Percentiles rank a stretch among this genome's conserved stretches.
phyloP scores from a whole-genome alignment of 179 eudicot species.

The Silene noctiflora region DNA sequence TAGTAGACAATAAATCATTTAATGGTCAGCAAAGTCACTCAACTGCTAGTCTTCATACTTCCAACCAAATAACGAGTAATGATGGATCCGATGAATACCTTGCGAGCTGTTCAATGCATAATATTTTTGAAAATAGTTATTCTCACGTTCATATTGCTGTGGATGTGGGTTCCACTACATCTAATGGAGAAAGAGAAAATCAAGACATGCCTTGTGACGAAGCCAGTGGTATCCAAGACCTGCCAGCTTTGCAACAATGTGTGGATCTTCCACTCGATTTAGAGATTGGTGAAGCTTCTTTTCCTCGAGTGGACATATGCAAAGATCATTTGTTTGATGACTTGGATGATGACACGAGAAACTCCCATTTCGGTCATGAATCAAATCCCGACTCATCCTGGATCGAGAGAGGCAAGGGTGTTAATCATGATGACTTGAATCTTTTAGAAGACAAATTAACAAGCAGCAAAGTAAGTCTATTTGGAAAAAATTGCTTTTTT shows the following conservation, averaged over 20 bases:
- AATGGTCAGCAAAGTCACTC: slow-evolving; percentile 27
- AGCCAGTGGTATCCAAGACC: slow-evolving; percentile 21
- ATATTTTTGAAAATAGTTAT: slow-evolving; percentile 37
- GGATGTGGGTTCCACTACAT: slow-evolving; percentile 26
- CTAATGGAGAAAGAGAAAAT: slow-evolving; percentile 20
- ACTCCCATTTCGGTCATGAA: slow-evolving; percentile 23
- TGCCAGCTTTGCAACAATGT: slow-evolving; percentile 17
- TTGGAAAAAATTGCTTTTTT: slow-evolving; percentile 3
- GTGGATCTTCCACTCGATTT: slow-evolving; percentile 34
- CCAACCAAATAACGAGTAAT: slow-evolving; percentile 27
- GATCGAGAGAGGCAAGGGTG: slow-evolving; percentile 26
- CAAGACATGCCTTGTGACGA: slow-evolving; percentile 14
- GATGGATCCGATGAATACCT: slow-evolving; percentile 44
- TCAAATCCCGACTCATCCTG: slow-evolving; percentile 25
- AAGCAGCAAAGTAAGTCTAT: slow-evolving; percentile 46
- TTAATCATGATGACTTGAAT: slow-evolving; percentile 22
- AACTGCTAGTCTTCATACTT: slow-evolving; percentile 23
- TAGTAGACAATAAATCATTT: slow-evolving; percentile 28
- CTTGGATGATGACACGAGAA: slow-evolving; percentile 26
- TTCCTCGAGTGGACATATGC: slow-evolving; percentile 26
- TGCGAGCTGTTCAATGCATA: slow-evolving; percentile 31
- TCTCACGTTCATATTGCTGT: slow-evolving; percentile 23
- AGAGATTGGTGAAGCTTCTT: slow-evolving; percentile 31
- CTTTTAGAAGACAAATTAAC: slow-evolving; percentile 36
- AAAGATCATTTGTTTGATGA: slow-evolving; percentile 27